Percentiles rank a stretch among this genome's conserved stretches.
These are phyloP conservation scores for Trichophyton verrucosum DNA, from an alignment of 2,329 filamentous ascomycete genomes.

Conservation along the genomic window DNA sequence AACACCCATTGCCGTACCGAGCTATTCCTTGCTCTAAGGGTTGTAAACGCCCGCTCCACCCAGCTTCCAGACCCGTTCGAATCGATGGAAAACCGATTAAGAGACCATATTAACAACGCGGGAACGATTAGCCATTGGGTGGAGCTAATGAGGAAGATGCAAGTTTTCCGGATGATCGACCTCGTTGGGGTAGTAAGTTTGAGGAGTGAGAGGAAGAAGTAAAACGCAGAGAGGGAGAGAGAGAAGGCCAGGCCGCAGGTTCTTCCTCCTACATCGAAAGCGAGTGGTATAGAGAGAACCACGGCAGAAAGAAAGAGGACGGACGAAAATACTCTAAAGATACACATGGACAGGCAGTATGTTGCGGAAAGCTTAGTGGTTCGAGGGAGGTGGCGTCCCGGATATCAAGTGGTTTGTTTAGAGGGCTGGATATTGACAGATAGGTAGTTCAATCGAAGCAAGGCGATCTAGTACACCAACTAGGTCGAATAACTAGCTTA, in stretches of 20 bases:
- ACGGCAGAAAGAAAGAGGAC: conserved; percentile 80
- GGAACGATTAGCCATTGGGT: conserved; percentile 83
- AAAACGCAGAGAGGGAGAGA: conserved; percentile 76
- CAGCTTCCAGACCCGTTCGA: conserved; percentile 55
- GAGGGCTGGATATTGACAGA: not conserved
- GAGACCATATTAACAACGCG: conserved; percentile 78
- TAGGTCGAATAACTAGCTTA: too few species aligned
- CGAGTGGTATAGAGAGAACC: conserved; percentile 88
- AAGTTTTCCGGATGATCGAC: conserved; percentile 60
- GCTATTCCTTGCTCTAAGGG: conserved; percentile 46
- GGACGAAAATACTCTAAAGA: conserved; percentile 68
- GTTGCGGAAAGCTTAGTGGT: not conserved
- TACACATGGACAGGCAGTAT: conserved; percentile 53
- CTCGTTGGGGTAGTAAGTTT: conserved; percentile 68
- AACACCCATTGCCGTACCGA: conserved; percentile 75
- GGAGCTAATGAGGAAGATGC: conserved; percentile 57
- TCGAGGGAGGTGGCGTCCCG: not conserved
- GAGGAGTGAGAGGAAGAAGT: conserved; percentile 72
- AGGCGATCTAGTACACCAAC: too few species aligned
- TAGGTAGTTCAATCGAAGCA: too few species aligned
- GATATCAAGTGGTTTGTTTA: not conserved
- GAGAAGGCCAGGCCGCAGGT: conserved; percentile 92
- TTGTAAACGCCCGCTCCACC: conserved; percentile 67
- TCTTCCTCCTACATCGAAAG: conserved; percentile 93
- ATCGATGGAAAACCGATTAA: conserved; percentile 91